Base-by-base conservation (phyloP, 2,329 filamentous ascomycete species). In the Thelonectria rubi region DNA sequence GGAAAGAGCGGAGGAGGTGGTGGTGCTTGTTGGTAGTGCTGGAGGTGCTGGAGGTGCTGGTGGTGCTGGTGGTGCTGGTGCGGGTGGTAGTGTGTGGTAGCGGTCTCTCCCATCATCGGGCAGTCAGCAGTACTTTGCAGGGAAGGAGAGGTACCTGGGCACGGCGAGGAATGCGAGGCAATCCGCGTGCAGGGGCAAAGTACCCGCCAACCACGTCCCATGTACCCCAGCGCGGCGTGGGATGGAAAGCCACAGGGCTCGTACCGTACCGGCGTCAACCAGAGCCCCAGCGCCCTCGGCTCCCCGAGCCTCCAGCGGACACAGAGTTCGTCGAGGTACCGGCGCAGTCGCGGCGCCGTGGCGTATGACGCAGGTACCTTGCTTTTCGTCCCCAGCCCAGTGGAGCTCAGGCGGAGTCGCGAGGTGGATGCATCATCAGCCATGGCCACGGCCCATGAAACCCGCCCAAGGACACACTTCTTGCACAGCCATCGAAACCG, bases 1-100 rank as follows among this genome's bases (percentile, higher is more conserved):
- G 63, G 59, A 56, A 56, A 55, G 55, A 62, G 62, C 54, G 64
- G 58, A 64, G 65, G 65, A 60, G 64, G 65, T 37, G 34, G 34
- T 30, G 15, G 12, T 37, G 32, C 32, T 8, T 11, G 5, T 3
- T 7, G 8, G 34, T 15, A 10, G 34, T 37, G 63, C 52, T 14
- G 39, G 54, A 46, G 7, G 48, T 60, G 58, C 52, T 51, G 51
- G 51, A 55, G 17, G 37, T 40, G 37, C 53, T 55, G 43, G 53
- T 55, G 53, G 32, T 46, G 40, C 42, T 46, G 42, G 43, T 58
- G 55, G 49, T 42, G 43, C 21, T 53, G 63, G 47, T 45, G 45
- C 60, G 58, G 53, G 26, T 30, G 15, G 34, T 37, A 15, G 15
- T 15, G 49, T 57, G 60, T 59, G 57, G 54, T 49, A 53, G 63